Evolutionary conservation across 345 rosid species (phyloP).

Genomic region (Populus simonii): DNA sequence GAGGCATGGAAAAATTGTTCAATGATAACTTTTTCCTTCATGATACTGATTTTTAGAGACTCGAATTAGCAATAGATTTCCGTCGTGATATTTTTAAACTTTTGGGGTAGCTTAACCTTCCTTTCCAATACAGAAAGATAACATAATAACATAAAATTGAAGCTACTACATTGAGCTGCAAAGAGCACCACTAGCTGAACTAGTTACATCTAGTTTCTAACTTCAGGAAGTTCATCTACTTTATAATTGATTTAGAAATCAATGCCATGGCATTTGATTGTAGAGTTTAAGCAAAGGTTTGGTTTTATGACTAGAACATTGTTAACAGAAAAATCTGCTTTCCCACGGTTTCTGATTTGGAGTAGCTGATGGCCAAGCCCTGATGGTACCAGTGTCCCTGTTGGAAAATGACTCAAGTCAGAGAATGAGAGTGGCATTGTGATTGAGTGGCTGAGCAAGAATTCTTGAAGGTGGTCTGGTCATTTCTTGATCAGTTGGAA

Average conservation of each 20-base stretch:
- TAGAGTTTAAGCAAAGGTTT: conserved; percentile 11
- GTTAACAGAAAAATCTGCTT: conserved; percentile 2
- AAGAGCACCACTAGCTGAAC: neutral
- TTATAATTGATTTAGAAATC: neutral
- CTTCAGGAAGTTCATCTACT: neutral
- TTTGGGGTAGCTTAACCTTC: no score
- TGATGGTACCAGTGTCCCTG: conserved; percentile 11
- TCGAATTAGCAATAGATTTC: no score
- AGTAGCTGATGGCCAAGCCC: neutral
- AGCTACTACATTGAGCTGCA: neutral
- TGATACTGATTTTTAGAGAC: no score
- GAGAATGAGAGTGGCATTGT: conserved; percentile 12
- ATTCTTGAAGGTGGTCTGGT: conserved; percentile 12
- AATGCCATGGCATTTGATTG: conserved; percentile 17
- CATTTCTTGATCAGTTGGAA: conserved; percentile 14
- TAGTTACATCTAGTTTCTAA: neutral
- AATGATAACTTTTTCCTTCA: no score
- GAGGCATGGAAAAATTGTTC: no score
- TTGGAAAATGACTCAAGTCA: conserved; percentile 8
- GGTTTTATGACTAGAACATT: conserved; percentile 5
- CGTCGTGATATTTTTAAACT: no score
- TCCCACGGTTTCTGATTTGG: conserved; percentile 8
- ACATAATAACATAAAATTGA: no score
- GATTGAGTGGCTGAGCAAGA: conserved; percentile 15
- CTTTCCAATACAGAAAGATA: no score